Conservation (phyloP, 306 rosid genomes). For the Prunus armeniaca region DNA sequence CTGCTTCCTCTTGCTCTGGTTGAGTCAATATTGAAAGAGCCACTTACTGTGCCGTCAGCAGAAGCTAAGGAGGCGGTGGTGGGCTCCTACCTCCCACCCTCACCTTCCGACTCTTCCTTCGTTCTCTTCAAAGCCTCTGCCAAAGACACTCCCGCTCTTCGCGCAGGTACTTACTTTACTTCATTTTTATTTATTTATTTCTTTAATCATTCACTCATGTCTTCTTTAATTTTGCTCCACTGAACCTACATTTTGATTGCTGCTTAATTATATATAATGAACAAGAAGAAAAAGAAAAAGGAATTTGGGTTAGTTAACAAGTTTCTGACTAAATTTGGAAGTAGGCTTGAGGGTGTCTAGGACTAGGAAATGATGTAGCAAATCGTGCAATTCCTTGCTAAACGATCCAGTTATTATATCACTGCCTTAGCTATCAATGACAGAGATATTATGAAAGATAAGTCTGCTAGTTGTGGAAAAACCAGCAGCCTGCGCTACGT, state of each 20-base stretch:
- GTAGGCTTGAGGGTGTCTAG: no score
- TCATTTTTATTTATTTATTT: not conserved
- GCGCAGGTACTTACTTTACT: conserved; percentile 74
- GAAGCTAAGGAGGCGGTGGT: conserved; percentile 68
- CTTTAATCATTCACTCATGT: not conserved
- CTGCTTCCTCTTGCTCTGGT: conserved; percentile 42
- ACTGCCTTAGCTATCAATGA: not conserved
- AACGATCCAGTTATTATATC: not conserved
- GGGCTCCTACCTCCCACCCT: conserved; percentile 78
- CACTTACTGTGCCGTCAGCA: conserved; percentile 33
- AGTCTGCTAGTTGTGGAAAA: not conserved
- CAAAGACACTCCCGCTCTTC: conserved; percentile 94
- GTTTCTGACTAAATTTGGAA: no score
- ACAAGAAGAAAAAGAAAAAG: no score
- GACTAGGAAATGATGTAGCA: no score
- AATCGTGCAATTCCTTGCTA: no score
- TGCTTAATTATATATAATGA: not conserved
- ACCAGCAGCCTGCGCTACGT: not conserved
- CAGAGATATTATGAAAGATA: not conserved
- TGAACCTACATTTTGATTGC: not conserved
- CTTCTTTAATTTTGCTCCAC: not conserved
- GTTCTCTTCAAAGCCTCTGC: conserved; percentile 83
- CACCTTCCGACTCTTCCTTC: conserved; percentile 70
- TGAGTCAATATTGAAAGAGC: conserved; percentile 5
- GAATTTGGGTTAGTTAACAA: no score